phyloP scores from a whole-genome alignment of 2,329 filamentous ascomycete genomes.

The Colletotrichum salicis region DNA sequence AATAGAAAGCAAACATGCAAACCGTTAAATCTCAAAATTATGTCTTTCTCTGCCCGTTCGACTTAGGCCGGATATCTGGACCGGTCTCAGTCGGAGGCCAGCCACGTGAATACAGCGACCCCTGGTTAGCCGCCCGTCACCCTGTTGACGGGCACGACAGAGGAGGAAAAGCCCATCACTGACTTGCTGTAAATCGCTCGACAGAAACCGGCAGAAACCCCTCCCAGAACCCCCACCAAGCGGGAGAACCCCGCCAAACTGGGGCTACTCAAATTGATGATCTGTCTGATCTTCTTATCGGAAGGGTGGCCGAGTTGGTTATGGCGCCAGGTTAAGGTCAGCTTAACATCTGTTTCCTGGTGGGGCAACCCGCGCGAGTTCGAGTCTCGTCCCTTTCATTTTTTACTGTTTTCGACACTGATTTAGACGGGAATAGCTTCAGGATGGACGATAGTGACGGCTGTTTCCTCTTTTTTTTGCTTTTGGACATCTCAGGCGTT shows the following conservation, averaged over 20 bases:
- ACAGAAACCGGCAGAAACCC: not conserved
- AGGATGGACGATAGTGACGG: too few relatives aligned
- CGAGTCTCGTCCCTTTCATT: slow-evolving; percentile 37
- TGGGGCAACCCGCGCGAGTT: slow-evolving; percentile 37
- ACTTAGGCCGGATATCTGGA: too few relatives aligned
- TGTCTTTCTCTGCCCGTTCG: not conserved
- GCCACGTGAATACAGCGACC: not conserved
- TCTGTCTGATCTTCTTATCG: not conserved
- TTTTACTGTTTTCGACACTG: not conserved
- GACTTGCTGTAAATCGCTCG: not conserved
- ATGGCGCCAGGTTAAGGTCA: slow-evolving; percentile 37
- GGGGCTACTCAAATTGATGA: not conserved
- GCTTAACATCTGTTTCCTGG: slow-evolving; percentile 37
- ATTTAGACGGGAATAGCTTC: too few relatives aligned
- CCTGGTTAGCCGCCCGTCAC: not conserved
- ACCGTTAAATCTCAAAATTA: not conserved
- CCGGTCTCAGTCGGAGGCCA: not conserved
- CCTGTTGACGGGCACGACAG: too few relatives aligned
- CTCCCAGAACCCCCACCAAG: not conserved
- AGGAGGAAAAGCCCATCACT: not conserved
- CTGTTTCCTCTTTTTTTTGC: too few relatives aligned
- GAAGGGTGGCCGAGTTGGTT: slow-evolving; percentile 37
- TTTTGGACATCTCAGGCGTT: too few relatives aligned
- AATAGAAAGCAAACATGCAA: not conserved
- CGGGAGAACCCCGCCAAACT: not conserved